Base-by-base conservation (phyloP, 345 rosid genomes). In the Draba incana region DNA sequence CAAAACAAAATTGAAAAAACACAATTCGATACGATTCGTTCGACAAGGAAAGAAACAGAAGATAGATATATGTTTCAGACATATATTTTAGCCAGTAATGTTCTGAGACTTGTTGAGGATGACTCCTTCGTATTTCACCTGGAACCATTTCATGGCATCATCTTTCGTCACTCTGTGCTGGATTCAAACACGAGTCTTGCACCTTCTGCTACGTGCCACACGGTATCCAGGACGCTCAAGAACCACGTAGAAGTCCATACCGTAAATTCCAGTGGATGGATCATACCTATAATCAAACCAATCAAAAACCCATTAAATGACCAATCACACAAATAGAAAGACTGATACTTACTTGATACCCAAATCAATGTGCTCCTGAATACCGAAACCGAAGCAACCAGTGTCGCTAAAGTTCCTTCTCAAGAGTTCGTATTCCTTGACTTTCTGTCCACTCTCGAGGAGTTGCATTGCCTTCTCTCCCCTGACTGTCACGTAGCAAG, bases 391-490 rank as follows among this genome's bases (percentile, higher is more conserved):
- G 5, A 92, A 92, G 81, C 98, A 92, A 30, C 98, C 97, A n/a
- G 98, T 92, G 52, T 92, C 98, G 30, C 97, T 92, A 77, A 92
- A 92, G 86, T 92, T 92, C 78, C 84, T 90, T 60, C 98, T 83
- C 72, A 92, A 72, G 48, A 92, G 87, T 75, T 92, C 98, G 7
- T 89, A 92, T 35, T 92, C 98, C 78, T 92, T 92, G 28, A 92
- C 98, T 79, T 92, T 90, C 75, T 89, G 68, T 5, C 98, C 98
- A 38, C 98, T 89, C 63, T 92, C 96, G 6, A 92, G 84, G 12
- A 92, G 85, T 73, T 92, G 98, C 98, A 92, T 92, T 2, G 98
- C 98, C 71, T 92, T 92, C 28, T 92, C 98, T 37, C 98, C 98
- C 54, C 98, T 89, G 23, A 92, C 98, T 0, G 97, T 92, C 3